Percentiles rank a stretch among this genome's conserved stretches.
Conservation (phyloP, 805 yeast species). For the Kluyveromyces wickerhamii region DNA sequence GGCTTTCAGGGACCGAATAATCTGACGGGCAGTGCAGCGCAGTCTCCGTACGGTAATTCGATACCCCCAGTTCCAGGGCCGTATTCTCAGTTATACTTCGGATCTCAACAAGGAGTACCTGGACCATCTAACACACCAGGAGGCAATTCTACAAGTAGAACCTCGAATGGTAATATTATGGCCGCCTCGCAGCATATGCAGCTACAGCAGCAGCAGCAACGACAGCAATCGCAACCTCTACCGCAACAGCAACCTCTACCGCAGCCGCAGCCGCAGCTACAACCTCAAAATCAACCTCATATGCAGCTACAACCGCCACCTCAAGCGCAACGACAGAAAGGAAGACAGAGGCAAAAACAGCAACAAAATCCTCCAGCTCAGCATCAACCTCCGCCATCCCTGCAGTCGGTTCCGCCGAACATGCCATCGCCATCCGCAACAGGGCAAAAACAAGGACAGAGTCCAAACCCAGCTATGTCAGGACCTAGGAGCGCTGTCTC, state of each 20-base stretch:
- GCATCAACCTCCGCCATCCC: neutral
- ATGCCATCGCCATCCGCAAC: neutral
- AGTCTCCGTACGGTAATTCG: neutral
- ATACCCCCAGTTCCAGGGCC: conserved; percentile 1
- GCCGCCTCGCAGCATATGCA: too few species aligned
- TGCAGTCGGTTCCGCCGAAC: neutral
- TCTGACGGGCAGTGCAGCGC: neutral
- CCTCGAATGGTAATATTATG: too few species aligned
- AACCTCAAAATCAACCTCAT: neutral
- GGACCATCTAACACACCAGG: too few species aligned
- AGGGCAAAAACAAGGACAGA: neutral
- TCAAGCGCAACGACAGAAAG: conserved; percentile 10
- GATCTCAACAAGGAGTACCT: conserved; percentile 7
- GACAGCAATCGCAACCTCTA: conserved; percentile 6
- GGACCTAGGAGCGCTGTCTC: neutral
- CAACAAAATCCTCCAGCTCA: conserved; percentile 11
- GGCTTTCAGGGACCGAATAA: conserved; percentile 2
- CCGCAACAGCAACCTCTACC: conserved; percentile 10
- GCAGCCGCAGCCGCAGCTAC: conserved; percentile 5
- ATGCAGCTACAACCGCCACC: neutral
- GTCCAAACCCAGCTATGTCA: neutral
- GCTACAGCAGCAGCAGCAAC: conserved; percentile 8
- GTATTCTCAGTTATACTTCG: neutral
- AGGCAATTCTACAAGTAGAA: too few species aligned
- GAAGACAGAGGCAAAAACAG: conserved; percentile 21